Conservation (phyloP, 495 filamentous ascomycete genomes). For the Beverwykella pulmonaria region DNA sequence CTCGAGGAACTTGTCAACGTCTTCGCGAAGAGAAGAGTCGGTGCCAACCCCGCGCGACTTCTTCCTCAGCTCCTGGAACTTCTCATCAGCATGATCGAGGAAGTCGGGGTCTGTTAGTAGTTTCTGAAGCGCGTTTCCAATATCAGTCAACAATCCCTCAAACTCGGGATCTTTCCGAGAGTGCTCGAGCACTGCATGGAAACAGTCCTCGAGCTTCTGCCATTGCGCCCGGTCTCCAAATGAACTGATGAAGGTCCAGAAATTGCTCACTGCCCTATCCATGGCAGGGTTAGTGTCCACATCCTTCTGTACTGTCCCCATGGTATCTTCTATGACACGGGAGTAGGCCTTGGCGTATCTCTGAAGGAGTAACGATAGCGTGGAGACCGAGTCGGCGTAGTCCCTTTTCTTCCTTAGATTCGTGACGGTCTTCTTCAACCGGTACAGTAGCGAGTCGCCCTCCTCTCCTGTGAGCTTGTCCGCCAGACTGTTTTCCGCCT, state of each 20-base stretch:
- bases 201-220: slow-evolving; percentile 67
- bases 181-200: slow-evolving; percentile 72
- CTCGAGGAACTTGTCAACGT: slow-evolving; percentile 70
- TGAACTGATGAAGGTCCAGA: slow-evolving; percentile 74
- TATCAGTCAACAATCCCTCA: slow-evolving; percentile 70
- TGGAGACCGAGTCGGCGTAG: slow-evolving; percentile 84
- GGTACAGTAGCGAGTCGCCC: slow-evolving; percentile 69
- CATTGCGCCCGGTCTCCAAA: slow-evolving; percentile 78
- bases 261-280: slow-evolving; percentile 73
- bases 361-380: slow-evolving; percentile 71
- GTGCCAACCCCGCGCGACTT: slow-evolving; percentile 65
- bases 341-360: slow-evolving; percentile 79
- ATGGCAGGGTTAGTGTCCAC: slow-evolving; percentile 71
- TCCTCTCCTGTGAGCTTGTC: slow-evolving; percentile 72
- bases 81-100: slow-evolving; percentile 70
- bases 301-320: slow-evolving; percentile 66
- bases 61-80: slow-evolving; percentile 69
- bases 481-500: slow-evolving; percentile 65
- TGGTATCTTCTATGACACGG: slow-evolving; percentile 64
- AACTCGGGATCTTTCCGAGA: slow-evolving; percentile 79
- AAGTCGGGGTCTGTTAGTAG: slow-evolving; percentile 87
- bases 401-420: slow-evolving; percentile 75
- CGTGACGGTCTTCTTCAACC: slow-evolving; percentile 74
- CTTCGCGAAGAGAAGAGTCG: slow-evolving; percentile 67
- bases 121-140: slow-evolving; percentile 72